Evolutionary conservation across 2,329 filamentous ascomycete genomes (phyloP), one percentile per base, ranked within the genome.

Genomic region (Epichloe amarillans): DNA sequence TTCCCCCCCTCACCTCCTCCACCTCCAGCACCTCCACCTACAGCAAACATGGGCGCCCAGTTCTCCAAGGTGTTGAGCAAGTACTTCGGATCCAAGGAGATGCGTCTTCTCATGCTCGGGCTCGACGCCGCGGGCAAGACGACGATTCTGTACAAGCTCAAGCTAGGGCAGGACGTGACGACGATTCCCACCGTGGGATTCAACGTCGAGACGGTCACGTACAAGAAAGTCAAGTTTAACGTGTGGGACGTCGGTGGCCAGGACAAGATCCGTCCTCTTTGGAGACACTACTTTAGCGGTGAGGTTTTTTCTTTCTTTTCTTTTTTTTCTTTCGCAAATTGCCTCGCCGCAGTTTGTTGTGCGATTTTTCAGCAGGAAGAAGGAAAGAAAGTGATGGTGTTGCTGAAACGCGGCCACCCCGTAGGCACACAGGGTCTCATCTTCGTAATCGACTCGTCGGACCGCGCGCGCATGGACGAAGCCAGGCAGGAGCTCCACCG

Each of bases 211-310:
- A 95, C 89, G 4, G 90, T 97, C 63, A 94, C 90, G 60, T 96
- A 95, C 77, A 96, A 96, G 80, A 97, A 97, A 70, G 90, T 96
- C 72, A 94, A 96, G 72, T 97, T 97, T 77, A 97, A 94, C 64
- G 91, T 97, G 56, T 97, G 91, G 91, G 91, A 97, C 75, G 91
- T 97, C 54, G 91, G 91, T 70, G 91, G 91, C 58, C 91, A 97
- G 77, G 91, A 97, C 79, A 97, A 97, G 83, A 97, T 97, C 65
- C 81, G 91, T 59, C 91, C 91, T 56, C 75, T 97, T 54, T 97
- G 91, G 91, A 84, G 91, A 72, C 91, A 97, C 76, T 97, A 97
- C 75, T 97, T 95, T 67, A 86, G 82, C 60, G 85, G 84, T 83
- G 69, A 63, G 77, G 64, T 23, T 38, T 17, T 15, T 11, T 7